Percentiles rank a stretch among this genome's conserved stretches.
These are phyloP conservation scores for Protea cynaroides DNA, from an alignment of 164 flowering plant genomes.

Conservation along the genomic window DNA sequence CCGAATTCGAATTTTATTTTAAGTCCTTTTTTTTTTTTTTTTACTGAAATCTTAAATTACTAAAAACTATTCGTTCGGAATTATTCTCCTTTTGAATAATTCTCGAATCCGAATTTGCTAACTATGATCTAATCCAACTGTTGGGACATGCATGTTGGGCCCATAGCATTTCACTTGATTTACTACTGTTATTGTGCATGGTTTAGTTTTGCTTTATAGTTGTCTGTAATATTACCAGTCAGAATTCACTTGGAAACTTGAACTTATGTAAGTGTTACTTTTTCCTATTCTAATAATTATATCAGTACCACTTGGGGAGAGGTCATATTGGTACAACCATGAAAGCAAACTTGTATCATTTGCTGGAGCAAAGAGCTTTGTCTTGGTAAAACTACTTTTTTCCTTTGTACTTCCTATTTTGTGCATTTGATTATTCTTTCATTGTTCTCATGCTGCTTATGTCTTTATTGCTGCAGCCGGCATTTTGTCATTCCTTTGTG, in stretches of 20 bases:
- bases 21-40: too few species aligned
- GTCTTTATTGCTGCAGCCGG: slow-evolving; percentile 39
- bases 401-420: slow-evolving; percentile 1
- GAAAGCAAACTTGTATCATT: slow-evolving; percentile 63
- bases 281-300: background rate
- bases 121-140: too few species aligned
- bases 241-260: background rate
- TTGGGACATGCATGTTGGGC: background rate
- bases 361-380: slow-evolving; percentile 72
- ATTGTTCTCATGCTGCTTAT: background rate
- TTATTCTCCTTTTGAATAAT: too few species aligned
- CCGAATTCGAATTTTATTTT: too few species aligned
- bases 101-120: too few species aligned
- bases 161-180: background rate
- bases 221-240: background rate
- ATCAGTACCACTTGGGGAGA: slow-evolving; percentile 87
- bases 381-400: slow-evolving; percentile 47
- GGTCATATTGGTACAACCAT: slow-evolving; percentile 77
- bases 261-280: background rate
- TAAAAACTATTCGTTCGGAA: too few species aligned
- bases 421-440: background rate
- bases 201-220: background rate
- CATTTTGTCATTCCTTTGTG: slow-evolving; percentile 87
- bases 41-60: too few species aligned
- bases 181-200: background rate